phyloP scores from a whole-genome alignment of 768 basidiomycete genomes.

The Kwoniella sp. region DNA sequence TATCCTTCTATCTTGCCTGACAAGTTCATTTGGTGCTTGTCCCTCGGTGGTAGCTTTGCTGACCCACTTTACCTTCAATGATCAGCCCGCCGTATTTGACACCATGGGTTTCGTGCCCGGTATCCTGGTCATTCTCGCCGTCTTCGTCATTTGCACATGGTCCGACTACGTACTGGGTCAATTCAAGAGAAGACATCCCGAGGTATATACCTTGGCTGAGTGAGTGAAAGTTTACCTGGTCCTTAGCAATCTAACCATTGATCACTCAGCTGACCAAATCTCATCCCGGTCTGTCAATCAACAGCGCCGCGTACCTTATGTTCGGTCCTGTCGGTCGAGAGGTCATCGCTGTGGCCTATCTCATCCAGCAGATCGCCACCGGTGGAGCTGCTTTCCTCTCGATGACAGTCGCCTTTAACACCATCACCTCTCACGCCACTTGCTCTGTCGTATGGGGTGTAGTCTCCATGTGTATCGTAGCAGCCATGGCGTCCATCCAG shows the following conservation, averaged over 20 bases:
- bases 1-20: neutral
- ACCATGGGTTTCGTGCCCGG: slow-evolving; percentile 25
- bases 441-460: slow-evolving; percentile 57
- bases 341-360: slow-evolving; percentile 29
- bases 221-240: neutral
- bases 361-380: slow-evolving; percentile 12
- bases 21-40: neutral
- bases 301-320: slow-evolving; percentile 40
- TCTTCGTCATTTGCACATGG: slow-evolving; percentile 39
- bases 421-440: slow-evolving; percentile 53
- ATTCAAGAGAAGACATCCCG: slow-evolving; percentile 51
- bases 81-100: slow-evolving; percentile 27
- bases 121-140: slow-evolving; percentile 31
- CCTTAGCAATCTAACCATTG: neutral
- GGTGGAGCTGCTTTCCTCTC: slow-evolving; percentile 45
- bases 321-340: slow-evolving; percentile 39
- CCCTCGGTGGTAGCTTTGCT: neutral
- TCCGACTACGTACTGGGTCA: slow-evolving; percentile 38
- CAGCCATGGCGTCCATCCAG: slow-evolving; percentile 42
- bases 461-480: slow-evolving; percentile 45
- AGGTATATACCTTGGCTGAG: slow-evolving; percentile 42
- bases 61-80: neutral
- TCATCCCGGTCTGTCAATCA: neutral
- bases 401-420: slow-evolving; percentile 56
- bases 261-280: neutral